Evolutionary conservation across 805 yeast genomes (phyloP), one percentile per base, ranked within the genome.

Genomic region (Kuraishia molischiana): DNA sequence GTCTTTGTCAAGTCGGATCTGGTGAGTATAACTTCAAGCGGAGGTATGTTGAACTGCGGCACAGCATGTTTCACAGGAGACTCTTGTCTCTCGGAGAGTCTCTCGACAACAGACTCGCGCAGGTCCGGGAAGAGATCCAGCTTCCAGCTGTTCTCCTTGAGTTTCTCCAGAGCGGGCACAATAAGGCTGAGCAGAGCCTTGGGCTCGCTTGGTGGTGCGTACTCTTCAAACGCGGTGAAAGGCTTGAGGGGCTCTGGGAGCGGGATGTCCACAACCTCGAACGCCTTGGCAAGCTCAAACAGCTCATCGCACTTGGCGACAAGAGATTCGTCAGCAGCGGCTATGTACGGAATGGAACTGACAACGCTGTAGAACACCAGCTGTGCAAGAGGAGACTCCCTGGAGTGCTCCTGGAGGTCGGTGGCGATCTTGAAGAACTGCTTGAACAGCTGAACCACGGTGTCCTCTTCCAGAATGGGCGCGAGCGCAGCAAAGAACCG

Each of bases 401-500:
- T 42, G 21, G 53, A 54, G 24, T 38, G n/a, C 3, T 53, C 44
- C 51, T 80, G 85, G 40, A 83, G 59, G 2, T 69, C 77, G 31
- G 77, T 64, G 1, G 89, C 73, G 26, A 71, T 50, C 4, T 62
- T 59, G 41, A 85, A 57, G 19, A 85, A 64, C 42, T 71, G 74
- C 37, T 58, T 64, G 48, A 76, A 70, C 4, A 84, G 55, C 26
- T 58, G 62, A 38, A 58, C 44, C 6, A 59, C 42, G 2, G 47
- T 34, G 21, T 69, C 74, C 26, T 69, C 70, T 19, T 70, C 74
- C 35, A 85, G 58, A 24, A 86, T 72, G 3, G 86, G 82, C 1
- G 77, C 55, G 44, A 87, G 59, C 3, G 79, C 56, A 0, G 86
- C 76, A 44, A 85, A 61, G 44, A 87, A 77, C 50, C 95, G 74